Percentiles rank a stretch among this genome's conserved stretches.
Conservation (phyloP, 2,329 filamentous ascomycete genomes). For the Sarocladiaceae sp. region DNA sequence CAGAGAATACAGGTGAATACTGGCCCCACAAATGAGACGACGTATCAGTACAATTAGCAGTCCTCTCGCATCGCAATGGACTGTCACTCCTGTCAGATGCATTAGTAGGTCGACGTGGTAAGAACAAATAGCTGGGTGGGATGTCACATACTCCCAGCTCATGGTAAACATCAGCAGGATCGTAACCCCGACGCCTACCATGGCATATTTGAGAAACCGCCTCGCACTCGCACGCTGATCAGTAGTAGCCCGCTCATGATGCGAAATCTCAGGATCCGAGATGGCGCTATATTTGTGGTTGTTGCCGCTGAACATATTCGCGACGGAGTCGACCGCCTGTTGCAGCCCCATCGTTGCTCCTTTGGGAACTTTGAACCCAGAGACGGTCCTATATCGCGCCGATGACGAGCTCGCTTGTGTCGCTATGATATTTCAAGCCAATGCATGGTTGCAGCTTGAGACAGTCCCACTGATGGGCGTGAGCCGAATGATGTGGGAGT, state of each 20-base stretch:
- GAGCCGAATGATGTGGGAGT: too few relatives aligned
- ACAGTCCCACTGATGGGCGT: too few relatives aligned
- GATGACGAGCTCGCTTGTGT: background rate
- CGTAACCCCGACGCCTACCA: conserved; percentile 1
- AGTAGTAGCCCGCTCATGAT: background rate
- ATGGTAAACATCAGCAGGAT: background rate
- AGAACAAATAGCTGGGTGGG: too few relatives aligned
- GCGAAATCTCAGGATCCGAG: conserved; percentile 8
- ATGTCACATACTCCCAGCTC: conserved; percentile 4
- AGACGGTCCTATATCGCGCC: too few relatives aligned
- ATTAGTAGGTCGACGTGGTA: background rate
- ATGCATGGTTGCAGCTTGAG: too few relatives aligned
- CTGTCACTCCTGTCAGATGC: conserved; percentile 1
- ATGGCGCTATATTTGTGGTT: conserved; percentile 25
- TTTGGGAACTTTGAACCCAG: background rate
- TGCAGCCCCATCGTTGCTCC: conserved; percentile 8
- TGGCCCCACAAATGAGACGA: conserved; percentile 76
- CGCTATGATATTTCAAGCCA: background rate
- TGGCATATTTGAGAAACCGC: background rate
- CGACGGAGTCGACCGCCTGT: conserved; percentile 16
- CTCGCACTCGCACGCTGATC: background rate
- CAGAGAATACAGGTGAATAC: conserved; percentile 80
- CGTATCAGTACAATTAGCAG: conserved; percentile 46
- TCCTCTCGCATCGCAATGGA: conserved; percentile 19
- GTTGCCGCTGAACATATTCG: conserved; percentile 14